These are phyloP conservation scores for Colletotrichum sp. DNA, from an alignment of 2,329 filamentous ascomycete species.

Conservation along the genomic window DNA sequence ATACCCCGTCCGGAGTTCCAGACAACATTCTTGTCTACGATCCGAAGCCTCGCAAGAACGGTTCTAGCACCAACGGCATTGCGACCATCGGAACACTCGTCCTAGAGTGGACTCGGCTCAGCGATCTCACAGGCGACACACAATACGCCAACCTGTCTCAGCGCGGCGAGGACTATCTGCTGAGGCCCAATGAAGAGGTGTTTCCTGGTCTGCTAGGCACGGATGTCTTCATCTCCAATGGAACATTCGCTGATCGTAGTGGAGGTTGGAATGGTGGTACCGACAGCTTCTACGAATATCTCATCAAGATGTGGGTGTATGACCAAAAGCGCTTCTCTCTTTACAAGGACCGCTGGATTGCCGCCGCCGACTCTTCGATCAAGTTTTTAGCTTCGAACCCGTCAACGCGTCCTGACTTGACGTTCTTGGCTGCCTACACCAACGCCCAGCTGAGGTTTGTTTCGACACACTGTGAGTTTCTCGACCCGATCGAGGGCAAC, in stretches of 20 bases:
- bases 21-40: slow-evolving; percentile 70
- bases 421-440: slow-evolving; percentile 68
- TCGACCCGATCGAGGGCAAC: slow-evolving; percentile 1
- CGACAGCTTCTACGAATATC: slow-evolving; percentile 88
- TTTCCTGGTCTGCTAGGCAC: slow-evolving; percentile 80
- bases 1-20: slow-evolving; percentile 77
- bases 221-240: slow-evolving; percentile 67
- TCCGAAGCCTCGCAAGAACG: slow-evolving; percentile 52
- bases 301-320: slow-evolving; percentile 91
- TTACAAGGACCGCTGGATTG: slow-evolving; percentile 78
- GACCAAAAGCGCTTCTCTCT: slow-evolving; percentile 65
- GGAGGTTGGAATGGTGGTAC: slow-evolving; percentile 81
- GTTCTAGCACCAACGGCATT: slow-evolving; percentile 67
- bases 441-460: slow-evolving; percentile 46
- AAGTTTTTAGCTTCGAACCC: slow-evolving; percentile 71
- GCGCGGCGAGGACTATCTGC: slow-evolving; percentile 71
- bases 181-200: slow-evolving; percentile 71
- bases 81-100: slow-evolving; percentile 81
- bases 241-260: slow-evolving; percentile 67
- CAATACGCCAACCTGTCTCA: slow-evolving; percentile 72
- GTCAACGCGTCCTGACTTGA: slow-evolving; percentile 67
- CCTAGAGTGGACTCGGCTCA: slow-evolving; percentile 83
- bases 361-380: slow-evolving; percentile 79
- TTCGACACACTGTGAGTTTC: slow-evolving; percentile 54
- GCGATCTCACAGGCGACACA: slow-evolving; percentile 72